These are phyloP conservation scores for Encephalitozoon cuniculi DNA, from an alignment of 371 early-diverging fungal genomes.

Conservation along the genomic window DNA sequence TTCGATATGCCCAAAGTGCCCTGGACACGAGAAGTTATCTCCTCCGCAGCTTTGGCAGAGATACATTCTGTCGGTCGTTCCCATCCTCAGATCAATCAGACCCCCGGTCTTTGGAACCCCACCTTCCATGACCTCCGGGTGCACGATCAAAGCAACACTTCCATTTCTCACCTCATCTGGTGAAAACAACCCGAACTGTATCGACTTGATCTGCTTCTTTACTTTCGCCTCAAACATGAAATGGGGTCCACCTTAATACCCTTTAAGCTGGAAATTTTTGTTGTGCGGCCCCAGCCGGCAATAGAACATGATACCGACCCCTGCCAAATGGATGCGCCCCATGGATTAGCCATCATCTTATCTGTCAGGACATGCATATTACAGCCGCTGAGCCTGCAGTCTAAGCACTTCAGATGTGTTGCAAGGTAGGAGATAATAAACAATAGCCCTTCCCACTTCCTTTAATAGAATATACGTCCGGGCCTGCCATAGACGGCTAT, in stretches of 20 bases:
- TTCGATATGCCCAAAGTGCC: slow-evolving; percentile 98
- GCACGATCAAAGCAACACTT: slow-evolving; percentile 85
- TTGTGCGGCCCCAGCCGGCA: not conserved
- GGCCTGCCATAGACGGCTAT: not conserved
- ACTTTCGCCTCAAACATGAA: slow-evolving; percentile 44
- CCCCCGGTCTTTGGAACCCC: slow-evolving; percentile 79
- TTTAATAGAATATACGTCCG: not conserved
- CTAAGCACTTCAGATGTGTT: not conserved
- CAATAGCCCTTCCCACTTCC: not conserved
- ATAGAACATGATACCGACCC: no score
- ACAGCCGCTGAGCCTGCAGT: no score
- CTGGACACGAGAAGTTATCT: slow-evolving; percentile 86
- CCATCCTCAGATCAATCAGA: slow-evolving; percentile 90
- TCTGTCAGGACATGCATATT: no score
- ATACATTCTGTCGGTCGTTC: slow-evolving; percentile 91
- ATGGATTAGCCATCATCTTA: no score
- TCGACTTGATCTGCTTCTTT: slow-evolving; percentile 51
- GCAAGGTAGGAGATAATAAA: not conserved
- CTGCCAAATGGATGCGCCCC: no score
- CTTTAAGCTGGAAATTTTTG: not conserved
- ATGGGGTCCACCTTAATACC: not conserved
- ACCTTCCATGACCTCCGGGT: slow-evolving; percentile 85
- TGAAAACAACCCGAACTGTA: slow-evolving; percentile 75
- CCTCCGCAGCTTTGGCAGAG: slow-evolving; percentile 92
- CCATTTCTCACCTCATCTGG: slow-evolving; percentile 68